Conservation (phyloP, 2,329 filamentous ascomycete genomes). For the Penicillium frequentans region DNA sequence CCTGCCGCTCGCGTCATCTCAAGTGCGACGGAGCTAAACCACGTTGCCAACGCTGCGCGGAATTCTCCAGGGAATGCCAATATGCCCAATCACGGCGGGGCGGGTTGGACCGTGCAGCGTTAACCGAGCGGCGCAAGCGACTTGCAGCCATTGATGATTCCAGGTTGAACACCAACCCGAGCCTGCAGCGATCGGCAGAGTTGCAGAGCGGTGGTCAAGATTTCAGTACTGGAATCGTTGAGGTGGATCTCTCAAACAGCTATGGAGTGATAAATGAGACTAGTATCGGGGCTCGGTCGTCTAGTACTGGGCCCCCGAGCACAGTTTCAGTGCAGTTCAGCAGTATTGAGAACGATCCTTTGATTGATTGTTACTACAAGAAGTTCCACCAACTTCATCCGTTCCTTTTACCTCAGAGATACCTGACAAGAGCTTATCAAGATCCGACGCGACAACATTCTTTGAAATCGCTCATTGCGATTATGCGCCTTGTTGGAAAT, state of each 20-base stretch:
- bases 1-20: slow-evolving; percentile 42
- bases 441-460: slow-evolving; percentile 10
- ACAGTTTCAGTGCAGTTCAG: neutral
- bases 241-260: neutral
- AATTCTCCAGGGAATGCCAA: slow-evolving; percentile 46
- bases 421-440: slow-evolving; percentile 14
- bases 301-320: neutral
- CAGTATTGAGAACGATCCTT: slow-evolving; percentile 12
- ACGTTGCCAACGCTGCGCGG: slow-evolving; percentile 43
- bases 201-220: neutral
- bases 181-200: neutral
- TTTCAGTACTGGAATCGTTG: neutral
- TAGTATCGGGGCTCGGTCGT: neutral
- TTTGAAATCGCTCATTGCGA: slow-evolving; percentile 24
- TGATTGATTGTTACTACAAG: slow-evolving; percentile 31
- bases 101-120: slow-evolving; percentile 22
- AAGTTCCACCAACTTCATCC: slow-evolving; percentile 34
- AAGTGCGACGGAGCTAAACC: slow-evolving; percentile 51
- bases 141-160: slow-evolving; percentile 1
- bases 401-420: slow-evolving; percentile 24
- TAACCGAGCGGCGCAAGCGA: slow-evolving; percentile 23
- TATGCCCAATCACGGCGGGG: slow-evolving; percentile 53
- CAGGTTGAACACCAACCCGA: neutral
- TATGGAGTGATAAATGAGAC: slow-evolving; percentile 2
- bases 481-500: slow-evolving; percentile 33